Base-by-base conservation (phyloP, 352 stramenopile genomes). In the Blastocystis sp. region DNA sequence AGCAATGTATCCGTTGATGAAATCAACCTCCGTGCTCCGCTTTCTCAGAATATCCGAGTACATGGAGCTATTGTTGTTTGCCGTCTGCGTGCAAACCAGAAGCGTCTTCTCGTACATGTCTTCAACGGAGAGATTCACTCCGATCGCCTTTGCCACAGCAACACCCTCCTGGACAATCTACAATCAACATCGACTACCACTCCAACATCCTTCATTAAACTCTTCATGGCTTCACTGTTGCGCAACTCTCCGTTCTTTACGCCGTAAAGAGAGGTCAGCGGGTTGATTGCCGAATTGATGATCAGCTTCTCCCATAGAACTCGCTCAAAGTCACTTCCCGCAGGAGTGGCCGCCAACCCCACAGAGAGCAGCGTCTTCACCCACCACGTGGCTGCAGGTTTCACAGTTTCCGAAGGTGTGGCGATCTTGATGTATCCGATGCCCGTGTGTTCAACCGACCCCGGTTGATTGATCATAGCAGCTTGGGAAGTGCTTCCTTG, bases 391-490 rank as follows among this genome's bases (percentile, higher is more conserved):
- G 69, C 69, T n/a, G 46, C 46, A 4, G 11, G 27, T 16, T 64
- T 48, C 36, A 40, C 69, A 38, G 27, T 32, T 27, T 64, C 34
- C 16, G 57, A 57, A 18, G 63, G 57, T 36, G 75, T n/a, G 2
- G 54, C 36, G 51, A 85, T 85, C 16, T 44, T 85, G 32, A 85
- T 85, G 56, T 85, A 85, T 27, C 75, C 75, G 3, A 56, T 76
- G 11, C 75, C 75, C 0, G 57, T 44, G 53, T 85, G 75, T 38
- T 59, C 65, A 36, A 85, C 75, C n/a, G 36, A 21, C n/a, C 75
- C 75, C 49, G 75, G 53, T 42, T 44, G 4, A 29, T 27, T 16
- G 16, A 85, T 56, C 38, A 85, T 54, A n/a, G 75, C 75, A 1
- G 38, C 63, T 34, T 85, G 75, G 18, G 75, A 85, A 4, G 63